Evolutionary conservation across 208 protist genomes (phyloP), one percentile per base, ranked within the genome.

Genomic region (Leptomonas pyrrhocoris): DNA sequence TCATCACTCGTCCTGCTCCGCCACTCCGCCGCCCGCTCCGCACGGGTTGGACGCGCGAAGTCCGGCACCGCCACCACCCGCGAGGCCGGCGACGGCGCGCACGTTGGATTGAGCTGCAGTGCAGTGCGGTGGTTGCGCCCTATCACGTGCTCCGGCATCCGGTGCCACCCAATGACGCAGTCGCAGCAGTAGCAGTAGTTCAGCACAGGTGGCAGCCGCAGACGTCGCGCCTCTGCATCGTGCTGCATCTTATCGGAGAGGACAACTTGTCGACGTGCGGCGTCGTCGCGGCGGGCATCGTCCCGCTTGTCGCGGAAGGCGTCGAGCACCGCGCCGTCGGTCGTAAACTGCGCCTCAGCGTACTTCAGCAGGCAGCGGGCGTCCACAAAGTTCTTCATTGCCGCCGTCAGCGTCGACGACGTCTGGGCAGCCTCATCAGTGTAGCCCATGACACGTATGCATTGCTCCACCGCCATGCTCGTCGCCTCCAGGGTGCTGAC

Each of bases 111-210:
- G 9, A 30, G n/a, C 53, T 60, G 56, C 19, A 91, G 60, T 3
- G 48, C 64, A 16, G 59, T 50, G 31, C 75, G 79, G 61, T 95
- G 89, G 3, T 13, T 64, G 40, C 75, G 55, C 2, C 89, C 89
- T 59, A 90, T 65, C 16, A 90, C 85, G 60, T 95, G 89, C 68
- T 92, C 86, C 19, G 81, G 18, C 85, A 93, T 84, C 19, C 86
- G 80, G 50, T 86, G 78, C 89, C 89, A 95, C 1, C 86, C 82
- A 73, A 95, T 79, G 2, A 78, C 48, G 42, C 77, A 63, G 45
- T 95, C 84, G 62, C 89, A 95, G 40, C 60, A 77, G 75, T 93
- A 91, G 75, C 89, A 95, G 75, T 95, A 95, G 68, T 93, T 95
- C 53, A 86, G 58, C 19, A 95, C 83, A 0, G 89, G 89, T n/a